Conservation (phyloP, 2,329 filamentous ascomycete species). For the Aspergillus glaucus region DNA sequence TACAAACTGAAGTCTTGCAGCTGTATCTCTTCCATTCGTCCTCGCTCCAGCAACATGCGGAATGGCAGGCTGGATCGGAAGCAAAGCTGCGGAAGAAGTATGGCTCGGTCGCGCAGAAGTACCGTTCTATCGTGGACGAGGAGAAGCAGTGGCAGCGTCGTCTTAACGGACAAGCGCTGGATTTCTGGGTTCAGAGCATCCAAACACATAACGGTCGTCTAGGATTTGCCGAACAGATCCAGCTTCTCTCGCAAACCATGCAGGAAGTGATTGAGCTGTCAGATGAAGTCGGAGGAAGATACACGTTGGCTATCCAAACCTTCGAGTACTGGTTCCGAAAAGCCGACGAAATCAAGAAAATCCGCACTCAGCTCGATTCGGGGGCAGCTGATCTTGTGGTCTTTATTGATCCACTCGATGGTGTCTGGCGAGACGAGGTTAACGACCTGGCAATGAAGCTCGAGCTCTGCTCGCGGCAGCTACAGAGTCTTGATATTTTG, state of each 20-base stretch:
- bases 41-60: constrained; percentile 19
- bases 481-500: constrained; percentile 32
- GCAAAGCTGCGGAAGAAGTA: constrained; percentile 28
- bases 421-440: constrained; percentile 29
- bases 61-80: constrained; percentile 28
- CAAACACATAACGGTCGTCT: constrained; percentile 19
- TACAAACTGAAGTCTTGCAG: constrained; percentile 41
- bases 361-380: constrained; percentile 10
- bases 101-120: constrained; percentile 28
- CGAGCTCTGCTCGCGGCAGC: constrained; percentile 28
- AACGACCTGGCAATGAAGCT: constrained; percentile 25
- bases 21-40: constrained; percentile 34
- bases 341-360: constrained; percentile 20
- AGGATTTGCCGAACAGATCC: constrained; percentile 31
- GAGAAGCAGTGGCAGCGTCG: constrained; percentile 29
- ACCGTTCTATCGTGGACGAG: constrained; percentile 23
- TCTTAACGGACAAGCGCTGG: constrained; percentile 31
- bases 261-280: constrained; percentile 33
- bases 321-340: constrained; percentile 35
- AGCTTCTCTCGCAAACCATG: constrained; percentile 32
- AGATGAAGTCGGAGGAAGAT: constrained; percentile 20
- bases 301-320: constrained; percentile 20
- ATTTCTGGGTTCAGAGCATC: constrained; percentile 28
- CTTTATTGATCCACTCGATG: constrained; percentile 32
- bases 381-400: constrained; percentile 7